Evolutionary conservation across 305 asterid species (phyloP).

Genomic region (Solanum chacoense): DNA sequence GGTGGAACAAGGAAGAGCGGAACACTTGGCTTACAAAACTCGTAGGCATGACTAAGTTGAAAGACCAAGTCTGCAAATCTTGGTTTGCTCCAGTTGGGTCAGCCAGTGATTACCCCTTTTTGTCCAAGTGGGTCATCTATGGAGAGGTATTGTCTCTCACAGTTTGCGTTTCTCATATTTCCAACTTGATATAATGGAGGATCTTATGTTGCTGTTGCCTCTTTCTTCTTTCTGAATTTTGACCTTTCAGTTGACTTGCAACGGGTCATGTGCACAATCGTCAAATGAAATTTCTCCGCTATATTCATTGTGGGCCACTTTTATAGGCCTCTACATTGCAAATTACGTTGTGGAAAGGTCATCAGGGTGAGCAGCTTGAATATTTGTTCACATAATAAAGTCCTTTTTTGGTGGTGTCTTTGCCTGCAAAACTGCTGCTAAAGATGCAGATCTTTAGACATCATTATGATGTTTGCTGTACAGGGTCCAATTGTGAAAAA

Average conservation of each 20-base stretch:
- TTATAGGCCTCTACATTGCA: constrained; percentile 97
- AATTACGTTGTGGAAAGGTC: constrained; percentile 98
- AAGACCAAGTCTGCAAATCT: constrained; percentile 83
- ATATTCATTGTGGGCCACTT: constrained; percentile 98
- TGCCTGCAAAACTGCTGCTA: neutral
- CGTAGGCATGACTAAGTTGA: constrained; percentile 70
- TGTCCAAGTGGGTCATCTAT: constrained; percentile 93
- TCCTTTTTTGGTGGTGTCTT: neutral
- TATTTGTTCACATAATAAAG: neutral
- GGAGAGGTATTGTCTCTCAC: constrained; percentile 61
- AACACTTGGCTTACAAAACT: constrained; percentile 82
- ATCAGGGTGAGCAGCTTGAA: constrained; percentile 60
- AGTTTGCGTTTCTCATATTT: constrained; percentile 4
- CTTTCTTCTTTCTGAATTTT: constrained; percentile 7
- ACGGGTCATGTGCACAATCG: constrained; percentile 76
- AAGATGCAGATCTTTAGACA: neutral
- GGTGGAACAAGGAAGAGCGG: constrained; percentile 77
- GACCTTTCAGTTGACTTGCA: constrained; percentile 61
- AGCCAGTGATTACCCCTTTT: constrained; percentile 91
- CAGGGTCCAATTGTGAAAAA: neutral
- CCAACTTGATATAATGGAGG: neutral
- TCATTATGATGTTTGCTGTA: neutral
- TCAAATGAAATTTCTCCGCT: constrained; percentile 91
- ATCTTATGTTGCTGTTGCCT: constrained; percentile 19
- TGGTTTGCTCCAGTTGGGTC: constrained; percentile 99